Evolutionary conservation across 495 filamentous ascomycete genomes (phyloP).

Genomic region (Daldinia vernicosa): DNA sequence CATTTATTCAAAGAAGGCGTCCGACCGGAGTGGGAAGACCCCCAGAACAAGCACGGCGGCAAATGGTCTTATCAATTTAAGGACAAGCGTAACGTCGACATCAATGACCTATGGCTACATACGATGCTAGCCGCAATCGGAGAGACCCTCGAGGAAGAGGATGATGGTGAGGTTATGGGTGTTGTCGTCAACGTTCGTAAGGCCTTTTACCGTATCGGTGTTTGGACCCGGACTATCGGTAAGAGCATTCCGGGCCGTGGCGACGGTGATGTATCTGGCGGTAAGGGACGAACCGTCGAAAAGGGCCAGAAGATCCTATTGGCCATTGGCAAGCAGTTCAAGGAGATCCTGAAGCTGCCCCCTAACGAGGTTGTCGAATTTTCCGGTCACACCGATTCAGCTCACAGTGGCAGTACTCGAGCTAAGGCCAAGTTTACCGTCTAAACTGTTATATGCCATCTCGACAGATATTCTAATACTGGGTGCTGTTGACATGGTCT

Average conservation of each 20-base stretch:
- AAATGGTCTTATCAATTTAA: slow-evolving; percentile 99
- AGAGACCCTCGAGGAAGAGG: slow-evolving; percentile 94
- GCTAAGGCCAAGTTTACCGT: slow-evolving; percentile 94
- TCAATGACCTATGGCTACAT: slow-evolving; percentile 97
- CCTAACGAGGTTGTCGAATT: slow-evolving; percentile 85
- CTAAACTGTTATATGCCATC: slow-evolving; percentile 53
- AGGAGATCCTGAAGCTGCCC: slow-evolving; percentile 82
- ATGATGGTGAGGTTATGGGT: slow-evolving; percentile 98
- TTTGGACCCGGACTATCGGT: slow-evolving; percentile 91
- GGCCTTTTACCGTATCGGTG: slow-evolving; percentile 94
- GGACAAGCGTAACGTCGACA: slow-evolving; percentile 86
- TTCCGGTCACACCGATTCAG: slow-evolving; percentile 93
- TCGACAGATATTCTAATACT: not conserved
- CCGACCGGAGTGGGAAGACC: slow-evolving; percentile 97
- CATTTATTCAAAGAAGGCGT: slow-evolving; percentile 98
- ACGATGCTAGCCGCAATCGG: slow-evolving; percentile 96
- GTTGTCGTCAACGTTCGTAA: slow-evolving; percentile 99
- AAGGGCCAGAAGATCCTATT: slow-evolving; percentile 85
- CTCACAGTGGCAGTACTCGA: slow-evolving; percentile 89
- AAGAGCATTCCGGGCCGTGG: slow-evolving; percentile 80
- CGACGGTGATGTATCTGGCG: slow-evolving; percentile 70
- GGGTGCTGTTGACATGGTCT: not conserved
- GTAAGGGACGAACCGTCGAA: slow-evolving; percentile 74
- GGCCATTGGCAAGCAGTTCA: slow-evolving; percentile 87
- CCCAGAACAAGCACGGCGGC: slow-evolving; percentile 97